phyloP scores from a whole-genome alignment of 2,329 filamentous ascomycete genomes.

The Seiridium unicorne region DNA sequence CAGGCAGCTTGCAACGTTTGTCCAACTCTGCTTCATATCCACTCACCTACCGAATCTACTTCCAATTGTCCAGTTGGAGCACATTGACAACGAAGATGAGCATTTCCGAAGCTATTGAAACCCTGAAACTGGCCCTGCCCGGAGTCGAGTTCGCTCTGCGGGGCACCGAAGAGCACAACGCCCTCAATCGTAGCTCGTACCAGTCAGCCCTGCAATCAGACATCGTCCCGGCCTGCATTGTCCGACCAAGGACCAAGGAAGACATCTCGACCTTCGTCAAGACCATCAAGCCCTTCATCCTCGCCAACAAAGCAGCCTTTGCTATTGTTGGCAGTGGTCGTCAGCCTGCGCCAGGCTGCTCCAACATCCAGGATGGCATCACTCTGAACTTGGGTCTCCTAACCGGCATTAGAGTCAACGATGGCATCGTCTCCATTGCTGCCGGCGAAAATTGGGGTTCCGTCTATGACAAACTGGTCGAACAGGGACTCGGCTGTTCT shows the following conservation, averaged over 20 bases:
- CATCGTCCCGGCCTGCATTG: background rate
- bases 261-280: background rate
- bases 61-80: no score
- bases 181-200: background rate
- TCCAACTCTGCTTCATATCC: no score
- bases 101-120: background rate
- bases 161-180: background rate
- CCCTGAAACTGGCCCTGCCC: background rate
- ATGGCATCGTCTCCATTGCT: slow-evolving; percentile 12
- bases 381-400: slow-evolving; percentile 17
- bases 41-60: no score
- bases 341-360: slow-evolving; percentile 13
- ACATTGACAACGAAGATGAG: background rate
- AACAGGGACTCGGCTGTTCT: background rate
- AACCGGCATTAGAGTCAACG: slow-evolving; percentile 12
- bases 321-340: background rate
- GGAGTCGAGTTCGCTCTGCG: background rate
- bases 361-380: slow-evolving; percentile 17
- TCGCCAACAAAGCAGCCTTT: background rate
- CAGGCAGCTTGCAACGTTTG: no score
- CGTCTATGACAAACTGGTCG: background rate
- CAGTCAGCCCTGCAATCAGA: background rate
- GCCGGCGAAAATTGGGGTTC: slow-evolving; percentile 11
- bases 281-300: background rate
- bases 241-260: background rate